Evolutionary conservation across 2,329 filamentous ascomycete species (phyloP).

Genomic region (Cucurbitaria berberidis): DNA sequence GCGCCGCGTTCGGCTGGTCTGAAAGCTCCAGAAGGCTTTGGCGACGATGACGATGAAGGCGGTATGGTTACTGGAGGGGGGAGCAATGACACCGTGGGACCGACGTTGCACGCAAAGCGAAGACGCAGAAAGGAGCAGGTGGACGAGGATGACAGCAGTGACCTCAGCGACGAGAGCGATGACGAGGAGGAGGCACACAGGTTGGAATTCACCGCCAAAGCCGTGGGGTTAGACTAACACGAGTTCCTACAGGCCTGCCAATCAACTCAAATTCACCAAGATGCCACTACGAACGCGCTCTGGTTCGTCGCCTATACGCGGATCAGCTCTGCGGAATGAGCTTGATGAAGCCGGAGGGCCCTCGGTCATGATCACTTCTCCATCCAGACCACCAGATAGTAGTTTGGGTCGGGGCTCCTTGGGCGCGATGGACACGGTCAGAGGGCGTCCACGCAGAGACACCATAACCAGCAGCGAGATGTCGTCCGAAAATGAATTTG

Average conservation of each 20-base stretch:
- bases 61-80: slow-evolving; percentile 72
- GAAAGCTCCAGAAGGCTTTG: slow-evolving; percentile 60
- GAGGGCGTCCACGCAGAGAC: slow-evolving; percentile 72
- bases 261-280: slow-evolving; percentile 95
- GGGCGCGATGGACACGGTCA: slow-evolving; percentile 72
- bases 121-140: slow-evolving; percentile 74
- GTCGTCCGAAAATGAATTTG: slow-evolving; percentile 81
- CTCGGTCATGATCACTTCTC: slow-evolving; percentile 62
- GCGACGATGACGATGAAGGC: slow-evolving; percentile 74
- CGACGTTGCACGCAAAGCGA: slow-evolving; percentile 67
- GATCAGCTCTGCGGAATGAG: slow-evolving; percentile 61
- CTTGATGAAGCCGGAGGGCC: slow-evolving; percentile 55
- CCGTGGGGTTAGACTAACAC: slow-evolving; percentile 3
- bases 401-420: slow-evolving; percentile 66
- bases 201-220: slow-evolving; percentile 8
- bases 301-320: slow-evolving; percentile 78
- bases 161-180: slow-evolving; percentile 83
- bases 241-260: slow-evolving; percentile 63
- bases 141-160: slow-evolving; percentile 85
- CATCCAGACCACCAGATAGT: slow-evolving; percentile 55
- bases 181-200: slow-evolving; percentile 68
- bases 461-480: slow-evolving; percentile 84
- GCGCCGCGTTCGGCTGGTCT: slow-evolving; percentile 66
- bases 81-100: slow-evolving; percentile 70
- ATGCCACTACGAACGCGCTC: slow-evolving; percentile 88